phyloP scores from a whole-genome alignment of 441 rosid genomes.

The Viola pubescens region DNA sequence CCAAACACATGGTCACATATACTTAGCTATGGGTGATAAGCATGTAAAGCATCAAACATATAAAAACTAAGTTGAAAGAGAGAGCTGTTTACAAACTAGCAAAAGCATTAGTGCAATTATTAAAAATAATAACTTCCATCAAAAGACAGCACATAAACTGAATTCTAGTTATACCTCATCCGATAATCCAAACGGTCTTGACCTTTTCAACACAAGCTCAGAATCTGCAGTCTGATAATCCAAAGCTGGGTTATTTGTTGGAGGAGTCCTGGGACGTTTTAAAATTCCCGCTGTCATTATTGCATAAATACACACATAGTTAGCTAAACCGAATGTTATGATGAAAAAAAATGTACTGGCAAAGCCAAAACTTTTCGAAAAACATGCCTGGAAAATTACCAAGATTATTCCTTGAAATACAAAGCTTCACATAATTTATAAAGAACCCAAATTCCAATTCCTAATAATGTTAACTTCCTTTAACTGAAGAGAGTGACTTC shows the following conservation, averaged over 20 bases:
- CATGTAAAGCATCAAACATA: too few relatives aligned
- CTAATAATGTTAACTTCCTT: too few relatives aligned
- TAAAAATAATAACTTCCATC: neutral
- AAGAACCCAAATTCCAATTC: too few relatives aligned
- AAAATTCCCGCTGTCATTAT: constrained; percentile 35
- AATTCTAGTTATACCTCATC: constrained; percentile 44
- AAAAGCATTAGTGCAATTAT: neutral
- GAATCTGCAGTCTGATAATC: constrained; percentile 81
- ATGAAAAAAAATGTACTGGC: too few relatives aligned
- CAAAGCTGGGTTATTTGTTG: constrained; percentile 44
- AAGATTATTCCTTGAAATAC: too few relatives aligned
- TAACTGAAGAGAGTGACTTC: too few relatives aligned
- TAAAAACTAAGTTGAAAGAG: too few relatives aligned
- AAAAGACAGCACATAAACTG: neutral
- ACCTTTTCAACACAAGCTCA: constrained; percentile 58
- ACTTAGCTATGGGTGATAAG: too few relatives aligned
- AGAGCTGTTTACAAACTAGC: neutral
- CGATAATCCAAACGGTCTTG: constrained; percentile 55
- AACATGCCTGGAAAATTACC: too few relatives aligned
- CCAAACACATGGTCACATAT: too few relatives aligned
- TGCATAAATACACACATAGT: constrained; percentile 7
- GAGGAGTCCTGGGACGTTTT: constrained; percentile 67
- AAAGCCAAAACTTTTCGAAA: too few relatives aligned
- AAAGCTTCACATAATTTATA: too few relatives aligned
- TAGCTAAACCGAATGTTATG: neutral